Conservation (phyloP, 495 filamentous ascomycete genomes). For the Hapsidospora chrysogenum region DNA sequence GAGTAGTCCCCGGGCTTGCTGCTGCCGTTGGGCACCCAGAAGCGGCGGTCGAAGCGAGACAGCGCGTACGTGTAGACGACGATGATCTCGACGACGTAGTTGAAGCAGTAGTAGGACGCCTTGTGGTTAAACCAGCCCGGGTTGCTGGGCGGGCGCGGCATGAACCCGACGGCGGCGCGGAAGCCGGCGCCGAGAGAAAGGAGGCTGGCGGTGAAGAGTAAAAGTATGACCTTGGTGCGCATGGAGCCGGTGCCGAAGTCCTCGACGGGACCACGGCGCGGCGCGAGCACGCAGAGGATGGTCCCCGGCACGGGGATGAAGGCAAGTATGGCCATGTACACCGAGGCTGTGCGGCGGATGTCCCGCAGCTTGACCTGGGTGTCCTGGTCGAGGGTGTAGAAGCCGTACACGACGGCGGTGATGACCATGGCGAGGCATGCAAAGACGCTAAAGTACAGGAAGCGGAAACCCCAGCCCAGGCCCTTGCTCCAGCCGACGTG, state of each 20-base stretch:
- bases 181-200: conserved; percentile 58
- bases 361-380: conserved; percentile 16
- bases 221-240: conserved; percentile 44
- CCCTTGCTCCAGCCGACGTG: conserved; percentile 45
- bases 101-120: conserved; percentile 65
- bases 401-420: conserved; percentile 41
- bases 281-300: conserved; percentile 26
- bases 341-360: conserved; percentile 43
- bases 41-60: conserved; percentile 52
- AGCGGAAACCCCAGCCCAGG: conserved; percentile 31
- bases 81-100: conserved; percentile 54
- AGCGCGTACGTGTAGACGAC: conserved; percentile 49
- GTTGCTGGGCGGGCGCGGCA: conserved; percentile 29
- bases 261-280: conserved; percentile 36
- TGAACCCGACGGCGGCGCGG: conserved; percentile 41
- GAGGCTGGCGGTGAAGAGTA: conserved; percentile 35
- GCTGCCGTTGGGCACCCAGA: conserved; percentile 44
- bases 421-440: conserved; percentile 53
- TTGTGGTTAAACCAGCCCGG: conserved; percentile 54
- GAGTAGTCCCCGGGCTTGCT: conserved; percentile 23
- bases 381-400: conserved; percentile 43
- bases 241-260: conserved; percentile 57
- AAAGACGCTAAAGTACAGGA: conserved; percentile 43
- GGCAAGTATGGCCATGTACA: conserved; percentile 44
- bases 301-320: conserved; percentile 56